These are phyloP conservation scores for Xylaria digitata DNA, from an alignment of 2,329 filamentous ascomycete species.

Conservation along the genomic window DNA sequence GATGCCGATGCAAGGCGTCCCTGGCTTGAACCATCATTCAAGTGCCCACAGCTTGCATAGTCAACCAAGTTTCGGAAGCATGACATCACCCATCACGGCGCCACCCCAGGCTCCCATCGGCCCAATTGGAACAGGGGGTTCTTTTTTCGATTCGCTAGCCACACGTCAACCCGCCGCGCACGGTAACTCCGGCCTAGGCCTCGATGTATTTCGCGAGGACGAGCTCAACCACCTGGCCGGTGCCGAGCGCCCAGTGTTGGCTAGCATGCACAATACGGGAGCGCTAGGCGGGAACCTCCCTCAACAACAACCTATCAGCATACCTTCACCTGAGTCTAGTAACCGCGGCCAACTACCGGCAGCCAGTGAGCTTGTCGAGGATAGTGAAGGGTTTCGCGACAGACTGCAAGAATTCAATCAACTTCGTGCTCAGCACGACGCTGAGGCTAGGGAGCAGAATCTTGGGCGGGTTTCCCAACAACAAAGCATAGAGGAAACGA, in stretches of 20 bases:
- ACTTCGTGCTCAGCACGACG: constrained; percentile 78
- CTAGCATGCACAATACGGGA: constrained; percentile 53
- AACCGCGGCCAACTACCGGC: constrained; percentile 62
- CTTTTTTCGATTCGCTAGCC: constrained; percentile 75
- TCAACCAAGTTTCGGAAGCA: constrained; percentile 95
- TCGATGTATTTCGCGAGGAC: constrained; percentile 74
- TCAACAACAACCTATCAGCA: constrained; percentile 55
- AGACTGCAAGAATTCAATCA: constrained; percentile 87
- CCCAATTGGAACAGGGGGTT: constrained; percentile 69
- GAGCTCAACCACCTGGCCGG: constrained; percentile 74
- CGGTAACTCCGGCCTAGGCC: constrained; percentile 58
- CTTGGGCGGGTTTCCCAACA: constrained; percentile 19
- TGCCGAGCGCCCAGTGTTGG: constrained; percentile 65
- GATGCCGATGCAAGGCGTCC: constrained; percentile 71
- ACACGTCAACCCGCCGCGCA: constrained; percentile 55
- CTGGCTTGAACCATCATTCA: constrained; percentile 85
- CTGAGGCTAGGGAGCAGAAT: constrained; percentile 56
- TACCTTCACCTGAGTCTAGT: constrained; percentile 52
- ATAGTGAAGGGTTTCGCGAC: constrained; percentile 71
- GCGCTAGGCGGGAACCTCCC: constrained; percentile 50
- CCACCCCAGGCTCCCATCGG: constrained; percentile 65
- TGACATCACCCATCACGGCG: constrained; percentile 83
- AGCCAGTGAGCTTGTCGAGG: constrained; percentile 63
- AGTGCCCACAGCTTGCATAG: constrained; percentile 96
- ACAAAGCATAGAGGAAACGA: constrained; percentile 32